Conservation (phyloP, 805 yeast genomes). For the Wickerhamomyces alni region DNA sequence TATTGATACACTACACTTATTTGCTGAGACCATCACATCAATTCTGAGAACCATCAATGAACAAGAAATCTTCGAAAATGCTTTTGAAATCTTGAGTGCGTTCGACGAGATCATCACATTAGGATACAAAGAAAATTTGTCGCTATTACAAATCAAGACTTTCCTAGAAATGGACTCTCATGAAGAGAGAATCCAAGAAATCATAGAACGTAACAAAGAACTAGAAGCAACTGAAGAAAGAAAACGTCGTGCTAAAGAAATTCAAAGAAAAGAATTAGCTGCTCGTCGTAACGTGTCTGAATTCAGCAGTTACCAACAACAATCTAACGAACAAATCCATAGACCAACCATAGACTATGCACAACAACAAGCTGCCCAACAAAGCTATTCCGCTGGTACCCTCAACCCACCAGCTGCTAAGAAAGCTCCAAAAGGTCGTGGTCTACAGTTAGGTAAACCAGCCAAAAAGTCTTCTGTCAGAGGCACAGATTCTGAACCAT, state of each 20-base stretch:
- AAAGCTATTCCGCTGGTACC: background rate
- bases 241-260: constrained; percentile 89
- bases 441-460: constrained; percentile 69
- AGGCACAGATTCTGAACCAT: constrained; percentile 24
- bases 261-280: constrained; percentile 69
- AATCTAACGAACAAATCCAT: constrained; percentile 3
- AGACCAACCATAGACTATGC: constrained; percentile 11
- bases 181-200: constrained; percentile 97
- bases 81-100: constrained; percentile 85
- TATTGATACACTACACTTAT: constrained; percentile 82
- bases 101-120: constrained; percentile 89
- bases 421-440: constrained; percentile 52
- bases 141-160: constrained; percentile 75
- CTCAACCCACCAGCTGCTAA: constrained; percentile 21
- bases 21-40: constrained; percentile 75
- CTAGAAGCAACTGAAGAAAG: constrained; percentile 96
- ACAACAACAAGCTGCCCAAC: constrained; percentile 11
- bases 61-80: constrained; percentile 71
- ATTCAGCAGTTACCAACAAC: constrained; percentile 7
- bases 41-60: constrained; percentile 71
- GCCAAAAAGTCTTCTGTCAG: constrained; percentile 19
- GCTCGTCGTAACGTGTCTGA: constrained; percentile 40
- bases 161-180: constrained; percentile 97
- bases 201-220: constrained; percentile 94
- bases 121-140: constrained; percentile 86